Evolutionary conservation across 2,329 filamentous ascomycete genomes (phyloP), one percentile per base, ranked within the genome.

Genomic region (Ophiostoma sp.): DNA sequence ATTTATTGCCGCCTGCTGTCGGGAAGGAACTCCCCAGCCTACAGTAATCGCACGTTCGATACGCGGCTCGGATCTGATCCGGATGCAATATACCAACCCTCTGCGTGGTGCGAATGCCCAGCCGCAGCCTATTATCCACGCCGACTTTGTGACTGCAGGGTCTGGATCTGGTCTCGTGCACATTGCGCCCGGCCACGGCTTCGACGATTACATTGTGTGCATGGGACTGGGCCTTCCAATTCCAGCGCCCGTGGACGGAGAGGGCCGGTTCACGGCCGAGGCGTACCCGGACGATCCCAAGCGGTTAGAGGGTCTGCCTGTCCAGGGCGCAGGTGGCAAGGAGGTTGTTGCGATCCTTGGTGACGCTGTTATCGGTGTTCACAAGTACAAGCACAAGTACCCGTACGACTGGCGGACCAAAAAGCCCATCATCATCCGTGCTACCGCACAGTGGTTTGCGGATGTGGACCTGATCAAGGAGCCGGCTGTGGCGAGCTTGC

Each of bases 401-500:
- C 96, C 96, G 0, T 97, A 98, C 77, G 96, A 99, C 82, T 99
- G 96, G 96, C 89, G 96, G 71, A 97, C 95, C 0, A 99, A 98
- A 82, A 87, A 92, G 77, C 96, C 96, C 0, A 91, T 99, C 69
- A 94, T 99, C 74, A 89, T 97, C 45, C 86, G 96, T 76, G 95
- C 96, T 3, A 99, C 97, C 0, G 93, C 95, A 50, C 96, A 99
- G 82, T 99, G 96, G 96, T 99, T 99, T 80, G 94, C 96, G 12
- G 93, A 98, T 81, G 93, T 98, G 1, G 93, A 87, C 17, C 89
- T 87, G 69, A 95, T 98, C 81, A 97, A 97, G 78, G 84, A 88
- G 1, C 85, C 88, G 42, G 93, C 95, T 0, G 83, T 97, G 31
- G 81, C 86, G 19, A 89, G 93, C 9, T 84, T 99, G 12, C 84